phyloP scores from a whole-genome alignment of 2,329 filamentous ascomycete species.

The Claviceps monticola region DNA sequence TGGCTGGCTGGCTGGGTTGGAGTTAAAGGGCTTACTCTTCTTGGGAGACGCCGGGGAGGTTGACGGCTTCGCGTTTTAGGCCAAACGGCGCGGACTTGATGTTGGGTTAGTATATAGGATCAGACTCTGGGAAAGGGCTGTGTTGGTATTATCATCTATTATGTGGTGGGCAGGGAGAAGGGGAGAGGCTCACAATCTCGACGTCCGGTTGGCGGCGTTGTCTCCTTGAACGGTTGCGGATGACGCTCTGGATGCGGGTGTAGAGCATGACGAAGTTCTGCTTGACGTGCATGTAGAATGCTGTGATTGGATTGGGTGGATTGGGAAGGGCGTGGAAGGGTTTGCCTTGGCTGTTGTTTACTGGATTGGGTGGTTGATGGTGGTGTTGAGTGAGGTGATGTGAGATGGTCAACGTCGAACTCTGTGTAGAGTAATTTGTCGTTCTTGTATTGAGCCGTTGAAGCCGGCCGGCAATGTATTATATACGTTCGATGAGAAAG shows the following conservation, averaged over 20 bases:
- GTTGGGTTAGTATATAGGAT: not conserved
- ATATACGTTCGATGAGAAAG: not conserved
- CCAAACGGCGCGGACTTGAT: slow-evolving; percentile 43
- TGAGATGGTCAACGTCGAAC: too few species aligned
- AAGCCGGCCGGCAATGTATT: not conserved
- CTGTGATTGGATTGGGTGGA: not conserved
- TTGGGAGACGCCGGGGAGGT: slow-evolving; percentile 40
- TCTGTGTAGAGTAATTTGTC: too few species aligned
- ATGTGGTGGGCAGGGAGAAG: too few species aligned
- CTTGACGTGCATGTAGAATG: slow-evolving; percentile 20
- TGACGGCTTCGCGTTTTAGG: slow-evolving; percentile 39
- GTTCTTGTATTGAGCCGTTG: not conserved
- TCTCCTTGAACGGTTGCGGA: slow-evolving; percentile 25
- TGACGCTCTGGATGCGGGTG: slow-evolving; percentile 29
- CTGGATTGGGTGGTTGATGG: not conserved
- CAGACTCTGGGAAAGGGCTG: too few species aligned
- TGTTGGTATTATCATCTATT: too few species aligned
- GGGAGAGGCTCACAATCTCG: slow-evolving; percentile 29
- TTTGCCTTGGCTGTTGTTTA: not conserved
- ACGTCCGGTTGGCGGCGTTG: slow-evolving; percentile 27
- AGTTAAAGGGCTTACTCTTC: slow-evolving; percentile 35
- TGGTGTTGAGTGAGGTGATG: not conserved
- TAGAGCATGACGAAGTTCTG: slow-evolving; percentile 30
- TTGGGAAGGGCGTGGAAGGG: not conserved
- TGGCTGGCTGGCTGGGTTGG: not conserved